Evolutionary conservation across 2,329 filamentous ascomycete genomes (phyloP).

Genomic region (Colletotrichum spinosum): DNA sequence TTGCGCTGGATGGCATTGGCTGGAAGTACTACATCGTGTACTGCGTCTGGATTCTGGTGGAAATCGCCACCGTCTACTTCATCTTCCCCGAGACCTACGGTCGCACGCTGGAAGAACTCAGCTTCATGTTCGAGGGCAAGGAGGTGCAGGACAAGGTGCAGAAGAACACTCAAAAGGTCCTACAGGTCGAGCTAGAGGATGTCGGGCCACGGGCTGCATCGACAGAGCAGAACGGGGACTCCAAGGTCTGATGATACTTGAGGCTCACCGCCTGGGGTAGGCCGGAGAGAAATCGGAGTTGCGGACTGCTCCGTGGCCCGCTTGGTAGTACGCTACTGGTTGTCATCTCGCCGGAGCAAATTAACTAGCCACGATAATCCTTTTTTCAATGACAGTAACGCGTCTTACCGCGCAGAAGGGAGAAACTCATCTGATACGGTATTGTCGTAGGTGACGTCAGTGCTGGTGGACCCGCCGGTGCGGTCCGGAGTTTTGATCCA

Average conservation of each 20-base stretch:
- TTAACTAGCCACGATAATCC: too few relatives aligned
- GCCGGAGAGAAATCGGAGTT: neutral
- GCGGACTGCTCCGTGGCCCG: neutral
- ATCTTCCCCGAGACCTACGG: slow-evolving; percentile 89
- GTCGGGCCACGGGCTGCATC: neutral
- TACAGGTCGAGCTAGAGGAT: slow-evolving; percentile 34
- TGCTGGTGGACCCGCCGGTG: neutral
- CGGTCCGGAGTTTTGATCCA: slow-evolving; percentile 7
- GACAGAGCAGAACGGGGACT: neutral
- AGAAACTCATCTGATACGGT: neutral
- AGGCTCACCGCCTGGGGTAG: neutral
- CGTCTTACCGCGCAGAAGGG: too few relatives aligned
- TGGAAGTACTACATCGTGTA: slow-evolving; percentile 59
- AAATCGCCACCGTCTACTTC: slow-evolving; percentile 73
- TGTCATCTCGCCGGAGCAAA: too few relatives aligned
- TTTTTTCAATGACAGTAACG: too few relatives aligned
- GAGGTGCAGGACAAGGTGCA: slow-evolving; percentile 35
- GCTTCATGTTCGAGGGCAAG: slow-evolving; percentile 45
- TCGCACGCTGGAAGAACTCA: slow-evolving; percentile 78
- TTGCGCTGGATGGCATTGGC: slow-evolving; percentile 51
- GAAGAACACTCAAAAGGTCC: slow-evolving; percentile 36
- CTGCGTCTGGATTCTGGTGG: slow-evolving; percentile 55
- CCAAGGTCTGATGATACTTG: neutral
- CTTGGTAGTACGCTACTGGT: too few relatives aligned
- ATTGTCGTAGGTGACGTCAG: slow-evolving; percentile 11